Base-by-base conservation (phyloP, 75 land plant species). In the Selaginella tamariscina region DNA sequence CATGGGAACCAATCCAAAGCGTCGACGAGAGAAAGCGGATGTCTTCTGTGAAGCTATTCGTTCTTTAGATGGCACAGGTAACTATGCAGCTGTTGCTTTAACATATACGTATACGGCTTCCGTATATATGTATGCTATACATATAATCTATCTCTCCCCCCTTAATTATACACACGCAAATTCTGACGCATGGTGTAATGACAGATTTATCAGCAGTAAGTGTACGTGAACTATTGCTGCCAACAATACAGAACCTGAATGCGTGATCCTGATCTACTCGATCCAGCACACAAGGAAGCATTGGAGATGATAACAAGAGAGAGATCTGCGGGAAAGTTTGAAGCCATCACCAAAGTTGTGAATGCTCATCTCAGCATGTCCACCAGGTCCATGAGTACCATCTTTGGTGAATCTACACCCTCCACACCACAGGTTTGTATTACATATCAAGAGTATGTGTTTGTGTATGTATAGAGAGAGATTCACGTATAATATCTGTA, bases 51-150 rank as follows among this genome's bases (percentile, higher is more conserved):
- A 89, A 76, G 80, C 98, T 29, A 78, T 89, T 32, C 95, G 98
- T 65, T 94, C 98, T 65, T 72, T 93, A 62, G 98, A 93, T 89
- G 95, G 90, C 30, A 84, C 98, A 79, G 98, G 98, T 92, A 73
- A 39, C n/a, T n/a, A n/a, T n/a, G n/a, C n/a, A n/a, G n/a, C n/a
- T n/a, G n/a, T n/a, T n/a, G n/a, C n/a, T n/a, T n/a, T n/a, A n/a
- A n/a, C n/a, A n/a, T n/a, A n/a, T n/a, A n/a, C n/a, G n/a, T n/a
- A n/a, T n/a, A n/a, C n/a, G n/a, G n/a, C n/a, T n/a, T n/a, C n/a
- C n/a, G n/a, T n/a, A n/a, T n/a, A n/a, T n/a, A n/a, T n/a, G n/a
- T n/a, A n/a, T n/a, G n/a, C n/a, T n/a, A n/a, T n/a, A n/a, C n/a
- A n/a, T n/a, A n/a, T n/a, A n/a, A n/a, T n/a, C n/a, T n/a, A n/a